Base-by-base conservation (phyloP, 2,329 filamentous ascomycete genomes). In the Cryphonectria naterciae region DNA sequence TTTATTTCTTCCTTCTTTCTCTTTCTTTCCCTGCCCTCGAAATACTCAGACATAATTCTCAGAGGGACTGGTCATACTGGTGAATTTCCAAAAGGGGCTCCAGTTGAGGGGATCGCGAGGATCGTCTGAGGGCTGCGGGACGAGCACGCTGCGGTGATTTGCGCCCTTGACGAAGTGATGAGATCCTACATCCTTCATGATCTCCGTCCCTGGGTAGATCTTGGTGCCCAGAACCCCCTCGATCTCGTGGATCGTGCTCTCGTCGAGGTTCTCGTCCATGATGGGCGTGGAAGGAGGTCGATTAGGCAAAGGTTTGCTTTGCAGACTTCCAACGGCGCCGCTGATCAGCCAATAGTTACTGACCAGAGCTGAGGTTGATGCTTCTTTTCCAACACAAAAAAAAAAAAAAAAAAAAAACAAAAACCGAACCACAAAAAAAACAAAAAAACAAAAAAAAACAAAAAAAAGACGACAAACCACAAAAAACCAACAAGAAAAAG, bases 91-190 rank as follows among this genome's bases (percentile, higher is more conserved):
- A 74, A 78, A 79, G n/a, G 75, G 76, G 6, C 80, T 80, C 84
- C 84, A 87, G 70, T 85, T 83, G 61, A 87, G 78, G 7, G 85
- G 85, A 73, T 87, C 85, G 71, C 85, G 82, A 5, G 83, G 78
- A 71, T 86, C 81, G 58, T 81, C 79, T 32, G 82, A 83, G 0
- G 85, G 85, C 65, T 82, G 80, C 10, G 85, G 85, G n/a, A 85
- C 79, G 10, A 86, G 77, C 22, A 86, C 81, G 5, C 85, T 83
- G 28, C 83, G 84, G 46, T 82, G 72, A 32, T 79, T 78, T n/a
- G 35, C 39, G 37, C 77, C 75, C 75, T 90, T 91, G 75, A 91
- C 87, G 75, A 91, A 91, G 77, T 91, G 89, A 78, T 90, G 87
- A 1, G 81, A 81, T 28, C 87, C 88, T 52, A 91, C 84, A 81